A percentile compares a stretch with the other conserved stretches of the same genome.
phyloP scores from a whole-genome alignment of 2,329 filamentous ascomycete genomes.

The Fusarium sp. region DNA sequence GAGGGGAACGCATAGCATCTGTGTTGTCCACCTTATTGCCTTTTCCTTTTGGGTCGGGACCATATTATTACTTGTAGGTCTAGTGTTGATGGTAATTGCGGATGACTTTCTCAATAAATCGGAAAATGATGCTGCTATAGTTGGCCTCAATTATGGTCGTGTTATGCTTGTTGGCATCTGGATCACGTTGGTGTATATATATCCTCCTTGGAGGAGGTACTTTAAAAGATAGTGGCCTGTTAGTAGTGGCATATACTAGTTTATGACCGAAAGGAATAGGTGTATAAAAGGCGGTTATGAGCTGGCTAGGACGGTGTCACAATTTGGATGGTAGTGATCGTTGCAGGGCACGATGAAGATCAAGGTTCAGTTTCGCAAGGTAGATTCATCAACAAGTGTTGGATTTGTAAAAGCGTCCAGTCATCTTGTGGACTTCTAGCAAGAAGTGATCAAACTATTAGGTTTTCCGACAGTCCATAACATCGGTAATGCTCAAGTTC shows the following conservation, averaged over 20 bases:
- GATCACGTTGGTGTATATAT: fast-evolving
- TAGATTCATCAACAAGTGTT: background rate
- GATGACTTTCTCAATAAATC: background rate
- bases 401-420: background rate
- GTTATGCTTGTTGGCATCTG: background rate
- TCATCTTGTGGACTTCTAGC: background rate
- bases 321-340: fast-evolving
- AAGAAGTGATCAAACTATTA: background rate
- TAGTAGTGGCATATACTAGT: no score
- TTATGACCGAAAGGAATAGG: fast-evolving
- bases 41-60: background rate
- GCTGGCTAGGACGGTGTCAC: background rate
- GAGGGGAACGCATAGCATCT: background rate
- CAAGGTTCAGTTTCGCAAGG: background rate
- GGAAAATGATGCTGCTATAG: background rate
- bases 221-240: fast-evolving
- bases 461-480: background rate
- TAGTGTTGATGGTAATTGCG: background rate
- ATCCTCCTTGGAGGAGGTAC: background rate
- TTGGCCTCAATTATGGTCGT: background rate
- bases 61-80: background rate
- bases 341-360: fast-evolving
- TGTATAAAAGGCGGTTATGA: background rate
- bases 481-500: background rate
- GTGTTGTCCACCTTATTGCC: background rate